Base-by-base conservation (phyloP, 176 grass and related monocot genomes). In the Dendrocalamus sinicus region DNA sequence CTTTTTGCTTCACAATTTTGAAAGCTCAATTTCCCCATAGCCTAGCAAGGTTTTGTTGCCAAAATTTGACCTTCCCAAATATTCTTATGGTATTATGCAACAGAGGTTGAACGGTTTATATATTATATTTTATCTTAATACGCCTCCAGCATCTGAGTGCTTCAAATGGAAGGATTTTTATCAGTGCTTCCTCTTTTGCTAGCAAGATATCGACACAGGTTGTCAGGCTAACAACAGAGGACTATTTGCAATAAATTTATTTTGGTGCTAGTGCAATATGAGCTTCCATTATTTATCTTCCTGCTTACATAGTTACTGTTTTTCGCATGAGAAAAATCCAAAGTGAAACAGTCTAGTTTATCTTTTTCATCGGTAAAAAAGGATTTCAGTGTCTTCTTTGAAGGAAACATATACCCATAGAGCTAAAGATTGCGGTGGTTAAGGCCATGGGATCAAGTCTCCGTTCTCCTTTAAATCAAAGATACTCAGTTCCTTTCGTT, bases 21-120 rank as follows among this genome's bases (percentile, higher is more conserved):
- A 47, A 74, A 90, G 64, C 72, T 78, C 39, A 10, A 28, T 62
- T 69, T 19, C 26, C 28, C 8, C 22, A 5, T 79, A 84, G 67
- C 60, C n/a, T 84, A 44, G 60, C 80, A 87, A 75, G 30, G 41
- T 73, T 83, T 62, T 58, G 60, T 61, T 40, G 26, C 63, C 50
- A 83, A 79, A 67, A 51, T 52, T 90, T 87, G 75, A 67, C 61
- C 15, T 90, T 73, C 41, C 11, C 6, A 14, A 30, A 64, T 24
- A 61, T 76, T 55, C 9, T 80, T 69, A 85, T 81, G 62, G 64
- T 68, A 62, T 5, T 20, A 73, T 77, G 28, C 17, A 61, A 45
- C 41, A 67, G 60, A 8, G 14, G 17, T 35, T 23, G 44, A 57
- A 53, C n/a, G 70, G 51, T 78, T 77, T 41, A 53, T 50, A 71